phyloP scores from a whole-genome alignment of 345 rosid species.

The Gossypium anomalum region DNA sequence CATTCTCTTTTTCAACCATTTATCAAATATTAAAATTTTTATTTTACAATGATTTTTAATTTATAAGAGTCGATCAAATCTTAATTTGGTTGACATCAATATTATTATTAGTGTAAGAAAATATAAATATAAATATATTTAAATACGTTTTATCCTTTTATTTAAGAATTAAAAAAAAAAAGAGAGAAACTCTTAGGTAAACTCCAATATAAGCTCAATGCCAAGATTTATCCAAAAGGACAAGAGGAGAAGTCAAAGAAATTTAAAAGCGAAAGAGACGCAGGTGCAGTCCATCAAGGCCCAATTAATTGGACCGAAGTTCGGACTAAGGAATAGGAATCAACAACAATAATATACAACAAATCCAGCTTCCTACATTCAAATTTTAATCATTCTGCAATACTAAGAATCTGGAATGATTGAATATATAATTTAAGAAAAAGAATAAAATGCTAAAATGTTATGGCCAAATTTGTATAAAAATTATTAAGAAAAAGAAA shows the following conservation, averaged over 20 bases:
- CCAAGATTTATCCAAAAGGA: neutral
- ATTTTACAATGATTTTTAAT: too few species aligned
- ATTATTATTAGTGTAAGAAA: too few species aligned
- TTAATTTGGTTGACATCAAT: too few species aligned
- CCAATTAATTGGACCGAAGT: neutral
- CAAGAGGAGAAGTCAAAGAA: neutral
- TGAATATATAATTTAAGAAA: too few species aligned
- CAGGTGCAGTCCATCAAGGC: neutral
- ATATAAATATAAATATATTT: too few species aligned
- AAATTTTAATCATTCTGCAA: neutral
- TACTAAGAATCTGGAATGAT: neutral
- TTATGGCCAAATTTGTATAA: neutral
- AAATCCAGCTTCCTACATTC: neutral
- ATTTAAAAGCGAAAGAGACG: neutral
- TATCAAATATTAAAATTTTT: too few species aligned
- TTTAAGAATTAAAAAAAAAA: too few species aligned
- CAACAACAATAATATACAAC: neutral
- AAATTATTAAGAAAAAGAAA: too few species aligned
- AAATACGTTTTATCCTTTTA: too few species aligned
- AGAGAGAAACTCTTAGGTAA: neutral
- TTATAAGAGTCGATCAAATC: too few species aligned
- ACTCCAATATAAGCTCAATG: neutral
- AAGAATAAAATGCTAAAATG: too few species aligned
- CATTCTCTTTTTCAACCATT: too few species aligned
- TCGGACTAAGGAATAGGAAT: neutral